phyloP scores from a whole-genome alignment of 306 rosid genomes.

The Cucurbita ficifolia region DNA sequence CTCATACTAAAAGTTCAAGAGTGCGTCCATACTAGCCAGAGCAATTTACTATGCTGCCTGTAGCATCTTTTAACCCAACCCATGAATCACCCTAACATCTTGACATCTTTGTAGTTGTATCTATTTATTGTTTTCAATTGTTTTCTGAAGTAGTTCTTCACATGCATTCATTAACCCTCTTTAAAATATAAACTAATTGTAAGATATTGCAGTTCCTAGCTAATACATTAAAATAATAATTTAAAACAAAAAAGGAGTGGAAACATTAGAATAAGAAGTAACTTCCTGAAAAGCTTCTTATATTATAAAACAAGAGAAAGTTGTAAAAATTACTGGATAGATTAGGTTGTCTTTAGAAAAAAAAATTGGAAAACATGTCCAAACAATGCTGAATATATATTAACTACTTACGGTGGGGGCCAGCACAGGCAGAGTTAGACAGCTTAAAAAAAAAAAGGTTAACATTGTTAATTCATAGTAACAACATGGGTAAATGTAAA shows the following conservation, averaged over 20 bases:
- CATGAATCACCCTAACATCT: not conserved
- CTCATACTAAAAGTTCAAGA: not conserved
- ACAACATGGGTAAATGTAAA: not conserved
- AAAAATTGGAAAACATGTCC: not conserved
- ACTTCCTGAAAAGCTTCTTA: not conserved
- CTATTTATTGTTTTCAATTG: not conserved
- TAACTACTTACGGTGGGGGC: not conserved
- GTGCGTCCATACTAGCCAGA: not conserved
- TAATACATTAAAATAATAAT: not conserved
- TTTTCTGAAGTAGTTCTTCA: not conserved
- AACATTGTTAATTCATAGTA: not conserved
- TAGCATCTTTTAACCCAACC: not conserved
- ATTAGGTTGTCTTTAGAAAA: not conserved
- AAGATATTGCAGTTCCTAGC: not conserved
- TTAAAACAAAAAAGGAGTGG: not conserved
- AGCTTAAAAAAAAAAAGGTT: not conserved
- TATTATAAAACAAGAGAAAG: not conserved
- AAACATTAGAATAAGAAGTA: not conserved
- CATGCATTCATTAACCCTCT: not conserved
- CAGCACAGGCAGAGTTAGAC: not conserved
- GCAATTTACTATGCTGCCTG: not conserved
- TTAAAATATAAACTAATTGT: not conserved
- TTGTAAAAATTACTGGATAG: not conserved
- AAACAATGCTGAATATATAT: slow-evolving; percentile 4
- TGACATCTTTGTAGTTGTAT: not conserved